Conservation (phyloP, 306 rosid genomes). For the Casuarina equisetifolia region DNA sequence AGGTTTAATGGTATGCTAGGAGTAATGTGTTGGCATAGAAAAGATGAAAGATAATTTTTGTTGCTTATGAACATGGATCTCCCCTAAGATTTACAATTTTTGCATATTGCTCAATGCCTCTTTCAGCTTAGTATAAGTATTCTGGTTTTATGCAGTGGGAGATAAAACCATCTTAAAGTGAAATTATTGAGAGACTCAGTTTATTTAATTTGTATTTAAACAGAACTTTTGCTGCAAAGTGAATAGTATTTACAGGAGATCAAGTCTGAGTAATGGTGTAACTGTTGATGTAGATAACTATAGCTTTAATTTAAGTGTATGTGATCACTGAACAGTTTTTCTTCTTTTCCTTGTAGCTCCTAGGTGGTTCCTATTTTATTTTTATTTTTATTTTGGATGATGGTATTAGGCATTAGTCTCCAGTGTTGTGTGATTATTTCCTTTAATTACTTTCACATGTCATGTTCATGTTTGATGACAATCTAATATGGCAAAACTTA, state of each 20-base stretch:
- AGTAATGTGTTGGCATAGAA: background rate
- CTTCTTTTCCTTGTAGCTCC: background rate
- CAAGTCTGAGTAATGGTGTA: background rate
- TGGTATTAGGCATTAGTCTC: background rate
- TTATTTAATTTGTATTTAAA: background rate
- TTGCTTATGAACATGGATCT: background rate
- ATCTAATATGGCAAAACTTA: background rate
- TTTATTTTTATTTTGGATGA: background rate
- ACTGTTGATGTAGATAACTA: background rate
- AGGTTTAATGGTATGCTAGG: slow-evolving; percentile 2
- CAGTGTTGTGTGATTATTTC: background rate
- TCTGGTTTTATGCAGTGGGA: background rate
- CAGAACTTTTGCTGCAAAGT: background rate
- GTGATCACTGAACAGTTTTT: background rate
- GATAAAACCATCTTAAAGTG: background rate
- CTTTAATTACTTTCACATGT: background rate
- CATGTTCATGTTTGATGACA: background rate
- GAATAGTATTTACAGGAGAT: background rate
- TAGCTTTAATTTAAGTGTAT: background rate
- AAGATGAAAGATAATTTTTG: background rate
- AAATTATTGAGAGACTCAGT: background rate
- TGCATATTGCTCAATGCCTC: background rate
- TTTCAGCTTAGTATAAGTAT: background rate
- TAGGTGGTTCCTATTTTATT: background rate
- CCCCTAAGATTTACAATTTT: background rate